These are phyloP conservation scores for Zanthoxylum bungeanum DNA, from an alignment of 345 rosid genomes.

Conservation along the genomic window DNA sequence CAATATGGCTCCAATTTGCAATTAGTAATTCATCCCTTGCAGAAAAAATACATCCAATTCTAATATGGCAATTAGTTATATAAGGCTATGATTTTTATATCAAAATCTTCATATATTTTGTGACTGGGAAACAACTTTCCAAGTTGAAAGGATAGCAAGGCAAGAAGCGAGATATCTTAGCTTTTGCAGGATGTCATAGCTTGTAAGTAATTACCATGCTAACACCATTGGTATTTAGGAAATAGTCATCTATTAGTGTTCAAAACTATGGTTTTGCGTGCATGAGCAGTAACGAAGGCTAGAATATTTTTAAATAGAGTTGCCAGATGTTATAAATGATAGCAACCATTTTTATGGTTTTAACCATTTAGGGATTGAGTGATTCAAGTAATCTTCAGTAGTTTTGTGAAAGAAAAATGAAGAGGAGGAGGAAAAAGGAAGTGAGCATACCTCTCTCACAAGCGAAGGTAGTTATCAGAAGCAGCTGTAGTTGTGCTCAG, in stretches of 20 bases:
- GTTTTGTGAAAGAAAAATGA: not conserved
- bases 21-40: not conserved
- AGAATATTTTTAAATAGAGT: not conserved
- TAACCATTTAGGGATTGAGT: not conserved
- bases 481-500: not conserved
- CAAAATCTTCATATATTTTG: not conserved
- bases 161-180: not conserved
- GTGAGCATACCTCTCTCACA: not conserved
- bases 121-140: no score
- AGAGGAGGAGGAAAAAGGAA: not conserved
- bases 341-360: not conserved
- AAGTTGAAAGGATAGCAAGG: not conserved
- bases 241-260: not conserved
- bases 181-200: no score
- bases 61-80: not conserved
- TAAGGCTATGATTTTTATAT: not conserved
- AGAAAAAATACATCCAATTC: not conserved
- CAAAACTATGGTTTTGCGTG: not conserved
- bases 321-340: not conserved
- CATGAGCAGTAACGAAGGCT: not conserved
- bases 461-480: not conserved
- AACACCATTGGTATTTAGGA: not conserved
- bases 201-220: not conserved
- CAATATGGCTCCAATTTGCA: not conserved
- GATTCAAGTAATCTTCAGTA: not conserved